Conservation (phyloP, 192 early-diverging fungal species). For the Umbelopsis isabellina region DNA sequence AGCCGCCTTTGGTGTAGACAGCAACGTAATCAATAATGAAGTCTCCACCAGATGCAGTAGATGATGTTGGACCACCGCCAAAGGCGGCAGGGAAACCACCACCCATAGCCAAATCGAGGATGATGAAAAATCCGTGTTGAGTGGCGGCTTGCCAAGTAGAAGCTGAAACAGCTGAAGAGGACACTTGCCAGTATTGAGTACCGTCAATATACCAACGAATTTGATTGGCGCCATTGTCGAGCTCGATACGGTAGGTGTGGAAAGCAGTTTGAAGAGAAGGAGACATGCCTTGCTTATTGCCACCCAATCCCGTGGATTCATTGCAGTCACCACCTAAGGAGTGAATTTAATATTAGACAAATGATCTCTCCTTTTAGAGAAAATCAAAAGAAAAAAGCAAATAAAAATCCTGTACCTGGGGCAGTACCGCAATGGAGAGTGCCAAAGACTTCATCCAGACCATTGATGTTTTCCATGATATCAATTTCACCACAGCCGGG, state of each 20-base stretch:
- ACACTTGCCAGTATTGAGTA: constrained; percentile 1
- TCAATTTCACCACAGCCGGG: not conserved
- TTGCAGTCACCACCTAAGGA: constrained; percentile 5
- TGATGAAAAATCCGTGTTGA: constrained; percentile 10
- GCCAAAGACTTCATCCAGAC: constrained; percentile 7
- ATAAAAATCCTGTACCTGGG: not conserved
- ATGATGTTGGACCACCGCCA: constrained; percentile 5
- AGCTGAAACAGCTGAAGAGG: not conserved
- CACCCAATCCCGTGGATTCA: not conserved
- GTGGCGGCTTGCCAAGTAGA: constrained; percentile 5
- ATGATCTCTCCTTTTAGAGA: not conserved
- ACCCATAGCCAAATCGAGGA: constrained; percentile 13
- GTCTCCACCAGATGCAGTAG: not conserved
- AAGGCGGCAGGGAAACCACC: constrained; percentile 12
- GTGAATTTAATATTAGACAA: not conserved
- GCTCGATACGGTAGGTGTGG: constrained; percentile 3
- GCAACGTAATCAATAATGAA: constrained; percentile 20
- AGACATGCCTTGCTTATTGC: constrained; percentile 1
- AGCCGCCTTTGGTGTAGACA: constrained; percentile 2
- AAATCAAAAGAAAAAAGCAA: not conserved
- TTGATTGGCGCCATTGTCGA: not conserved
- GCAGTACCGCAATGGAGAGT: not conserved
- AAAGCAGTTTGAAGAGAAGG: not conserved
- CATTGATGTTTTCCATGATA: constrained; percentile 15
- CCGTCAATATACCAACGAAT: constrained; percentile 19